These are phyloP conservation scores for Suillus occidentalis DNA, from an alignment of 768 basidiomycete genomes.

Conservation along the genomic window DNA sequence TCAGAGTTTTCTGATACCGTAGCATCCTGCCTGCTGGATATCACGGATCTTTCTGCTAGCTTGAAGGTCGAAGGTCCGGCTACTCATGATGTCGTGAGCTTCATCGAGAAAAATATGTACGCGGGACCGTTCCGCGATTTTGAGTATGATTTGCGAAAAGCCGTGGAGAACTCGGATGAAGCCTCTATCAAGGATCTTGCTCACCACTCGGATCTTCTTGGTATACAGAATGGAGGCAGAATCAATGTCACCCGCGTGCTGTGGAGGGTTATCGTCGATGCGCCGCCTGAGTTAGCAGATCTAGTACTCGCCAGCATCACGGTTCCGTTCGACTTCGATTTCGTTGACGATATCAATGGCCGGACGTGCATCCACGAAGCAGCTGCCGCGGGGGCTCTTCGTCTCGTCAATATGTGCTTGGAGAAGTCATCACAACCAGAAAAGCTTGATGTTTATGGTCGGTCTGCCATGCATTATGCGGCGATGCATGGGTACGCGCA, in stretches of 20 bases:
- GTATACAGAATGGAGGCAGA: slow-evolving; percentile 58
- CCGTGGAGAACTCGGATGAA: slow-evolving; percentile 61
- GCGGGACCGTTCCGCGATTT: slow-evolving; percentile 84
- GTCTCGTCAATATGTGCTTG: slow-evolving; percentile 81
- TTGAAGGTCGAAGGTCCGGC: slow-evolving; percentile 78
- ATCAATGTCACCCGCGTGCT: slow-evolving; percentile 85
- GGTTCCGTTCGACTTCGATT: slow-evolving; percentile 81
- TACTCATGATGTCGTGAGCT: slow-evolving; percentile 72
- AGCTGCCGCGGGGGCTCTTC: slow-evolving; percentile 76
- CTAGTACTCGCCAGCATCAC: slow-evolving; percentile 68
- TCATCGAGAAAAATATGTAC: slow-evolving; percentile 58
- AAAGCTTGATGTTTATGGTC: slow-evolving; percentile 86
- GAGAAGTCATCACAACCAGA: slow-evolving; percentile 67
- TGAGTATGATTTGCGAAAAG: slow-evolving; percentile 82
- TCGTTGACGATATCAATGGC: slow-evolving; percentile 96
- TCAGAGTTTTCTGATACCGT: slow-evolving; percentile 94
- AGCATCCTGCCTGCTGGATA: slow-evolving; percentile 76
- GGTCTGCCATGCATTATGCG: slow-evolving; percentile 93
- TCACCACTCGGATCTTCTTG: slow-evolving; percentile 64
- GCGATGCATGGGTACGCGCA: slow-evolving; percentile 86
- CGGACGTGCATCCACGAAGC: slow-evolving; percentile 93
- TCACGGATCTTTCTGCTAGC: slow-evolving; percentile 73
- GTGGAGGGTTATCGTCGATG: slow-evolving; percentile 89
- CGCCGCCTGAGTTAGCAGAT: slow-evolving; percentile 69
- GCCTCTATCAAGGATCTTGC: slow-evolving; percentile 68